Evolutionary conservation across 1,284 basidiomycete genomes (phyloP), one percentile per base, ranked within the genome.

Genomic region (Caloboletus firmus): DNA sequence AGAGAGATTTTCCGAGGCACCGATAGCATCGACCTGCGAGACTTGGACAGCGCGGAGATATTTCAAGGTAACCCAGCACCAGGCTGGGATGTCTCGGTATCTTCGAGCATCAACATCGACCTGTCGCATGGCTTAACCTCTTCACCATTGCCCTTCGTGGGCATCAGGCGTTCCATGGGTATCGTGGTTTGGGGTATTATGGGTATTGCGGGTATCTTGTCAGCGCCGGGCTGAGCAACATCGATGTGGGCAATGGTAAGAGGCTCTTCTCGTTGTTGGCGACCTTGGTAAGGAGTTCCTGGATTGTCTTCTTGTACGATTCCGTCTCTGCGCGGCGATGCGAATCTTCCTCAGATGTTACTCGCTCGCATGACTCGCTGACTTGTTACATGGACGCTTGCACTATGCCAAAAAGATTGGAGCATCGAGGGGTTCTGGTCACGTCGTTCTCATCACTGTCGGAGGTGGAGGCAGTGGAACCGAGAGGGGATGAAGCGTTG

Each of bases 101-200:
- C 8, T 35, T 44, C 55, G 53, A 44, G n/a, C 42, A 32, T 63
- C 41, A 12, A 50, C 13, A 45, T 55, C 43, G 45, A 41, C 32
- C 52, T 30, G 4, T 45, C 41, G 42, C 36, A 49, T 46, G 49
- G 1, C 20, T 41, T 49, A 31, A 64, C 66, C 47, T 69, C 67
- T 41, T 69, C 64, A 30, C 39, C 52, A 48, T 35, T 48, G 36
- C 47, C 26, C 15, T 43, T 62, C 35, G 44, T 20, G 22, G 40
- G 39, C 40, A 43, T 51, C 17, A 7, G 4, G 53, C 45, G 42
- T 13, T 24, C 49, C 51, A 42, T 49, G 41, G 56, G 52, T 59
- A 62, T 52, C 22, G 22, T 46, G 30, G 51, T 42, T 32, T 26
- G 26, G 24, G 56, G 47, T 39, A 58, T 49, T n/a, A 22, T 48